Conservation (phyloP, 345 rosid species). For the Dimocarpus longan region DNA sequence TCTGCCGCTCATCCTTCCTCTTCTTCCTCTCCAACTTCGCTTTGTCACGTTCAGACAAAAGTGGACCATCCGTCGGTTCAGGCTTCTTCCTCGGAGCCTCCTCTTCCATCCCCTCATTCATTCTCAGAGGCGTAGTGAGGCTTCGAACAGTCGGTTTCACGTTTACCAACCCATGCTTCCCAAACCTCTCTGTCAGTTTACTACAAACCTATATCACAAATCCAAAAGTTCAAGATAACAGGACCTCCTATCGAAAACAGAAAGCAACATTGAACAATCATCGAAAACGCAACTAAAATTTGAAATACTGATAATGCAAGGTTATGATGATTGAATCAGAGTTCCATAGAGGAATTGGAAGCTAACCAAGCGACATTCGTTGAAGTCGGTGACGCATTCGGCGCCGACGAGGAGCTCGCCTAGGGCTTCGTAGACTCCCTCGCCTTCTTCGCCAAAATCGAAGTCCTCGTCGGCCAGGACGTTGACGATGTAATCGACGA, state of each 20-base stretch:
- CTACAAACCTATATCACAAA: slow-evolving; percentile 70
- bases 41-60: slow-evolving; percentile 81
- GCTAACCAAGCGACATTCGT: slow-evolving; percentile 72
- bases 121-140: slow-evolving; percentile 81
- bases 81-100: slow-evolving; percentile 86
- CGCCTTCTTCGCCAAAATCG: slow-evolving; percentile 93
- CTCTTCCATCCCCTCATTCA: slow-evolving; percentile 99
- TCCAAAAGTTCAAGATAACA: too few relatives aligned
- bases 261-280: background rate
- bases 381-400: slow-evolving; percentile 80
- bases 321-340: background rate
- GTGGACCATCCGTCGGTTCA: slow-evolving; percentile 83
- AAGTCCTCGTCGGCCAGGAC: slow-evolving; percentile 98
- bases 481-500: slow-evolving; percentile 89
- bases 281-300: background rate
- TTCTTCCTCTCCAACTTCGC: slow-evolving; percentile 82
- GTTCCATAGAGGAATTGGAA: background rate
- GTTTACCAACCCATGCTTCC: slow-evolving; percentile 89
- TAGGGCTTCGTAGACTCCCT: slow-evolving; percentile 85
- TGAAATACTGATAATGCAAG: background rate
- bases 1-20: slow-evolving; percentile 95
- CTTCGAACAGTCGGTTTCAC: slow-evolving; percentile 79
- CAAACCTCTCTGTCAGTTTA: slow-evolving; percentile 78
- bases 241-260: background rate
- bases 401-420: slow-evolving; percentile 93